These are phyloP conservation scores for Zymoseptoria tritici DNA, from an alignment of 2,329 filamentous ascomycete species.

Conservation along the genomic window DNA sequence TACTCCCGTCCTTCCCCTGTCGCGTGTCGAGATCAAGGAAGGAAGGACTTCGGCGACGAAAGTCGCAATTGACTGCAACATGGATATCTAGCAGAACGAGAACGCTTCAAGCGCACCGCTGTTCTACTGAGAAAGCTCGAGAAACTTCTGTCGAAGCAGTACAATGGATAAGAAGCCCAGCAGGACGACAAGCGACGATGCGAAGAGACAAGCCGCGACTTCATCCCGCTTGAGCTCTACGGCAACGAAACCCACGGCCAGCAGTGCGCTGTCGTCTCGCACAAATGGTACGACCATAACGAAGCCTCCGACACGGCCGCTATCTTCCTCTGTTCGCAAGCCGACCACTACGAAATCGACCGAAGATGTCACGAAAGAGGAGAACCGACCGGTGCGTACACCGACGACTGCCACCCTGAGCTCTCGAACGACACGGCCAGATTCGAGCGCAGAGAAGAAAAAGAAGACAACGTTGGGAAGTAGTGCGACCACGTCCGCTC, in stretches of 20 bases:
- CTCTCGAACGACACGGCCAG: constrained; percentile 7
- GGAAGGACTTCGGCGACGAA: not conserved
- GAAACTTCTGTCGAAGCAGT: constrained; percentile 1
- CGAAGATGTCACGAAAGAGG: constrained; percentile 1
- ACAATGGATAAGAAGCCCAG: constrained; percentile 4
- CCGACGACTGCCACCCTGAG: constrained; percentile 5
- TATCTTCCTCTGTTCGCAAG: constrained; percentile 8
- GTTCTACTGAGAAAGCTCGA: not conserved
- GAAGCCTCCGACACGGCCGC: constrained; percentile 13
- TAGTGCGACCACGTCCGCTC: constrained; percentile 4
- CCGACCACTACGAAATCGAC: constrained; percentile 4
- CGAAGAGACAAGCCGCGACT: constrained; percentile 4
- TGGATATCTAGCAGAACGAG: not conserved
- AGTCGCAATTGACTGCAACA: not conserved
- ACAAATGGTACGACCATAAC: constrained; percentile 12
- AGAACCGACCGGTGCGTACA: constrained; percentile 6
- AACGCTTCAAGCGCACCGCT: not conserved
- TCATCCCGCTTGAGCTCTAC: constrained; percentile 1
- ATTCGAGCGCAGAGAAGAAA: constrained; percentile 1
- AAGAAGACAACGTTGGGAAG: constrained; percentile 9
- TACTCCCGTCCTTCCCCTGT: too few species aligned
- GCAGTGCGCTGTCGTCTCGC: constrained; percentile 12
- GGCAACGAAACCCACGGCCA: constrained; percentile 4
- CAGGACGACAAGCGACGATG: constrained; percentile 1
- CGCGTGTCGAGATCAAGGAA: too few species aligned